Percentiles rank a stretch among this genome's conserved stretches.
These are phyloP conservation scores for Boletus sp. DNA, from an alignment of 768 basidiomycete genomes.

Conservation along the genomic window DNA sequence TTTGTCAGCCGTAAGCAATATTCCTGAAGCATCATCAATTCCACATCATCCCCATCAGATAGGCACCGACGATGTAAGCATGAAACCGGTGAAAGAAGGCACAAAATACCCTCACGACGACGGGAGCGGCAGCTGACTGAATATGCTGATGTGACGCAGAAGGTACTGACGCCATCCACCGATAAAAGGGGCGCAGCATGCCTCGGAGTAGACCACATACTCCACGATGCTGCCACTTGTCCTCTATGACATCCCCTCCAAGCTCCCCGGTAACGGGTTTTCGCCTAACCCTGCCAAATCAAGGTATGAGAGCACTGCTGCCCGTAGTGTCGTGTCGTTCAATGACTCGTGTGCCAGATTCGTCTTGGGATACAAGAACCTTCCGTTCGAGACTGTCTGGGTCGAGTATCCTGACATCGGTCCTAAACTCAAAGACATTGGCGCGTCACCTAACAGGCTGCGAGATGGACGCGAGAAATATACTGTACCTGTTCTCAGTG, in stretches of 20 bases:
- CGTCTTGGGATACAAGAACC: constrained; percentile 30
- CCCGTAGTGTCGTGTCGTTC: background rate
- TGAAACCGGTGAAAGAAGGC: background rate
- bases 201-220: background rate
- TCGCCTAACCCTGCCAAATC: constrained; percentile 39
- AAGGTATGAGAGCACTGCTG: constrained; percentile 21
- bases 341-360: constrained; percentile 23
- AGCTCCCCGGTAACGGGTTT: constrained; percentile 30
- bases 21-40: no score
- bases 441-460: constrained; percentile 19
- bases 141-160: constrained; percentile 2
- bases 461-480: constrained; percentile 21
- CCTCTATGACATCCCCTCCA: constrained; percentile 37
- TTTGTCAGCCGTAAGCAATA: background rate
- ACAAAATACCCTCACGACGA: background rate
- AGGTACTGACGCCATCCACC: background rate
- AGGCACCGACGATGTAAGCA: background rate
- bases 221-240: constrained; percentile 25
- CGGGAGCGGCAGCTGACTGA: background rate
- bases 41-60: background rate
- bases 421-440: constrained; percentile 23
- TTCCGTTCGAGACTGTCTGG: constrained; percentile 35
- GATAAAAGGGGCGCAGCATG: background rate
- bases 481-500: constrained; percentile 34
- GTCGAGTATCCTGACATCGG: constrained; percentile 34